Percentiles rank a stretch among this genome's conserved stretches.
Evolutionary conservation across 768 basidiomycete species (phyloP).

Genomic region (Trametopsis cervina): DNA sequence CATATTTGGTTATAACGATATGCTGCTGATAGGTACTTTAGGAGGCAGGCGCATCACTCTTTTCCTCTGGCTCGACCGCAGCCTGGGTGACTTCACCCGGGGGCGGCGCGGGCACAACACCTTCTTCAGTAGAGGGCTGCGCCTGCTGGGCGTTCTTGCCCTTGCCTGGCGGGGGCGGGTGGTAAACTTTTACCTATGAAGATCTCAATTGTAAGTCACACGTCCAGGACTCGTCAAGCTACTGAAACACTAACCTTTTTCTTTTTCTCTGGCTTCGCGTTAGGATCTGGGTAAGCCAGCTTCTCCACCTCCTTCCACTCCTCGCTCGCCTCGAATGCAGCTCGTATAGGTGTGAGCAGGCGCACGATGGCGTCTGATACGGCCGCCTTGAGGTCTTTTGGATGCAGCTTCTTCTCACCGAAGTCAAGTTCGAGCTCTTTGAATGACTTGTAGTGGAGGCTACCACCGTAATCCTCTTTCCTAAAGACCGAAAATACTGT

Average conservation of each 20-base stretch:
- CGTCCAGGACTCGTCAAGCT: not conserved
- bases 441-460: constrained; percentile 65
- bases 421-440: constrained; percentile 69
- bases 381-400: constrained; percentile 79
- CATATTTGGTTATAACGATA: too few species aligned
- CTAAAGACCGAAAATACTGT: constrained; percentile 76
- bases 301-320: constrained; percentile 77
- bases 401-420: constrained; percentile 70
- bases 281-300: constrained; percentile 80
- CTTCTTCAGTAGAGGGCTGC: constrained; percentile 13
- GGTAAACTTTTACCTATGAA: constrained; percentile 68
- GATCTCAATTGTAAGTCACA: not conserved
- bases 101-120: constrained; percentile 8
- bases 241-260: constrained; percentile 35
- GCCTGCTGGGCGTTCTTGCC: constrained; percentile 46
- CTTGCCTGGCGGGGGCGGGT: constrained; percentile 77
- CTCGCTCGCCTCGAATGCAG: constrained; percentile 65
- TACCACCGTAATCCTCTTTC: constrained; percentile 77
- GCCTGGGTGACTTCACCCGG: not conserved
- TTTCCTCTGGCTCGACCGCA: not conserved
- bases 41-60: not conserved
- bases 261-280: constrained; percentile 53
- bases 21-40: not conserved
- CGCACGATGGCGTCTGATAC: constrained; percentile 69
- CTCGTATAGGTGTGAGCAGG: constrained; percentile 75